Conservation (phyloP, 345 rosid species). For the Linum usitatissimum region DNA sequence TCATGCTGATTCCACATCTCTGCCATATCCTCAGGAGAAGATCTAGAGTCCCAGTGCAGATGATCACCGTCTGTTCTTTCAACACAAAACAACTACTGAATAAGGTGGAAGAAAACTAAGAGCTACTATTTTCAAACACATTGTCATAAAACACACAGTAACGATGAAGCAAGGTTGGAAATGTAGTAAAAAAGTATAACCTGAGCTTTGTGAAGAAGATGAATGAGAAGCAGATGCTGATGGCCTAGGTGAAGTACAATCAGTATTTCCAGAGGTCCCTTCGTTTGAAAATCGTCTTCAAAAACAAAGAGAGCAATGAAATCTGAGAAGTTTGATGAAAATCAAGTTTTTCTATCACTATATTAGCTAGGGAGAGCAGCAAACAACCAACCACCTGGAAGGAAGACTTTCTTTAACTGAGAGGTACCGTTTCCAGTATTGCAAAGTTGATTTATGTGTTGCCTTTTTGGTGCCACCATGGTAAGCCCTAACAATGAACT, state of each 20-base stretch:
- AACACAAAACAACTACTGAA: constrained; percentile 7
- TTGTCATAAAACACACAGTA: not conserved
- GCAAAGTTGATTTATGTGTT: constrained; percentile 70
- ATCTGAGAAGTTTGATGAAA: no score
- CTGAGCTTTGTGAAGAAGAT: constrained; percentile 26
- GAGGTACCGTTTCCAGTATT: constrained; percentile 74
- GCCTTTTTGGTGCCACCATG: constrained; percentile 74
- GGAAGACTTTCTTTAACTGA: constrained; percentile 70
- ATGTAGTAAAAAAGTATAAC: constrained; percentile 17
- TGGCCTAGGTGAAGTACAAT: constrained; percentile 24
- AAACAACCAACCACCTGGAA: constrained; percentile 40
- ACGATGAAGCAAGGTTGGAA: not conserved
- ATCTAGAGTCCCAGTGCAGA: constrained; percentile 57
- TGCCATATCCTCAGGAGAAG: constrained; percentile 78
- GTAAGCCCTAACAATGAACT: constrained; percentile 76
- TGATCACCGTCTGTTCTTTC: constrained; percentile 30
- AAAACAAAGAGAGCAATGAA: not conserved
- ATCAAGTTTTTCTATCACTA: no score
- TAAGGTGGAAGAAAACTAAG: not conserved
- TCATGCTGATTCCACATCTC: constrained; percentile 69
- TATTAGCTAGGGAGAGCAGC: constrained; percentile 9
- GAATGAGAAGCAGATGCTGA: constrained; percentile 8
- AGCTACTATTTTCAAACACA: not conserved
- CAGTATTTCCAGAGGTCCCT: constrained; percentile 25
- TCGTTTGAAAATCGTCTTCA: constrained; percentile 46